These are phyloP conservation scores for Spathaspora boniae DNA, from an alignment of 805 yeast genomes.

Conservation along the genomic window DNA sequence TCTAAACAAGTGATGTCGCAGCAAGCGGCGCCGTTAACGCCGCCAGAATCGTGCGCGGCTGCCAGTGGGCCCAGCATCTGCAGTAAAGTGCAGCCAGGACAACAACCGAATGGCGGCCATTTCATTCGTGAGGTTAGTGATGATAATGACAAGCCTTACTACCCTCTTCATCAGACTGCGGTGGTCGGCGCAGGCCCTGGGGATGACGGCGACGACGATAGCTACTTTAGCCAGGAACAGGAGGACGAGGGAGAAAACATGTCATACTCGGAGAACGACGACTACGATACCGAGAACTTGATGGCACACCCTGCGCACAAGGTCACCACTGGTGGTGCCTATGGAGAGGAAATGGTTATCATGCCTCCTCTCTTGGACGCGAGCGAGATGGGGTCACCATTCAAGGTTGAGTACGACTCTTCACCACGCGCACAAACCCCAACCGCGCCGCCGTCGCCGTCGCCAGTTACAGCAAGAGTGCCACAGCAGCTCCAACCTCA, in stretches of 20 bases:
- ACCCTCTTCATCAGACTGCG: no score
- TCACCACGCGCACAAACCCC: conserved; percentile 1
- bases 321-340: conserved; percentile 13
- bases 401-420: conserved; percentile 16
- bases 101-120: conserved; percentile 8
- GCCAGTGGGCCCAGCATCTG: no score
- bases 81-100: no score
- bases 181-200: conserved; percentile 6
- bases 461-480: not conserved
- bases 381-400: conserved; percentile 32
- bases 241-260: conserved; percentile 9
- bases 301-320: conserved; percentile 23
- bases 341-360: conserved; percentile 28
- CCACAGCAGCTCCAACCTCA: not conserved
- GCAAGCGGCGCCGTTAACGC: no score
- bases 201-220: conserved; percentile 7
- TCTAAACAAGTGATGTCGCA: no score
- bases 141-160: conserved; percentile 13
- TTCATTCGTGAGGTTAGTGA: conserved; percentile 30
- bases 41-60: no score
- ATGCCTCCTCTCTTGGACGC: conserved; percentile 9
- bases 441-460: conserved; percentile 4
- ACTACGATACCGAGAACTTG: conserved; percentile 20
- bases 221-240: conserved; percentile 9
- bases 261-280: conserved; percentile 3